Evolutionary conservation across 345 rosid genomes (phyloP), one percentile per base, ranked within the genome.

Genomic region (Streptanthus diversifolius): DNA sequence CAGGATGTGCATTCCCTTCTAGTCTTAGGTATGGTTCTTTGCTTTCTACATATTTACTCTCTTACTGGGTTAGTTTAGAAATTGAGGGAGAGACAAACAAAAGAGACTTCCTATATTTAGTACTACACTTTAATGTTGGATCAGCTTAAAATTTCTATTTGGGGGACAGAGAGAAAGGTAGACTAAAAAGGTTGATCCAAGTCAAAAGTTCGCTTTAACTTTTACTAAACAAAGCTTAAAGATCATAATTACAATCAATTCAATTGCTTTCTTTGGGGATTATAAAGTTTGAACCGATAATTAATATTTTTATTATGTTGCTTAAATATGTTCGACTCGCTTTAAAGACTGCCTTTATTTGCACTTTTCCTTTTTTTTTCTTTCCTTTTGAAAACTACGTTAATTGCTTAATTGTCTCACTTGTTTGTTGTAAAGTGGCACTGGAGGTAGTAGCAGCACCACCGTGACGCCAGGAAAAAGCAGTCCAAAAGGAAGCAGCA

Each of bases 1-100:
- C 83, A 66, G 83, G 80, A 51, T 80, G 83, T 67, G 17, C 78
- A 45, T 80, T 71, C 75, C 83, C 83, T 67, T 44, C 83, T 5
- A 76, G 83, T 57, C 78, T 52, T 61, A 68, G 83, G 80, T 80
- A 76, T 60, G 72, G 7, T 22, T 79, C 47, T 63, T 49, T 48
- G 32, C 3, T 40, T 43, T 39, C 22, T 59, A 48, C 60, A 25
- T 58, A 63, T 41, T 52, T n/a, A 44, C 21, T 33, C 3, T 35
- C 30, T 25, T 36, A 12, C 59, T 45, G n/a, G 21, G 12, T 51
- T 51, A 29, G 30, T 68, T 13, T 27, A 49, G 43, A 40, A 49
- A 25, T 11, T 22, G 51, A 44, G 57, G n/a, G 22, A 36, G 35
- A 65, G 24, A 32, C 39, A 56, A 48, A 49, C 45, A 48, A 65